Evolutionary conservation across 176 grass and related monocot genomes (phyloP).

Genomic region (Aegilops umbellulata): DNA sequence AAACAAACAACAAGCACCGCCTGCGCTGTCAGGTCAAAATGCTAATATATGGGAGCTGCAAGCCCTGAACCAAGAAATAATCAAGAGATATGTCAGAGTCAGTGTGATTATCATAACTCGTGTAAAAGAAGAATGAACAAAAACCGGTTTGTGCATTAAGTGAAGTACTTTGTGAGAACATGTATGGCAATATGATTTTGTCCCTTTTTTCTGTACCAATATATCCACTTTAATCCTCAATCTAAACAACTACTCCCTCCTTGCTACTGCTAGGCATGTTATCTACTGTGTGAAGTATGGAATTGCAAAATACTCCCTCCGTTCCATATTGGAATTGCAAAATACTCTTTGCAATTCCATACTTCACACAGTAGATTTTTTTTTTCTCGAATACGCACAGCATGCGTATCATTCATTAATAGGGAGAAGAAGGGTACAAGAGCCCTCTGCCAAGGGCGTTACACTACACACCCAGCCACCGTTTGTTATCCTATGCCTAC

Average conservation of each 20-base stretch:
- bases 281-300: too few relatives aligned
- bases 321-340: too few relatives aligned
- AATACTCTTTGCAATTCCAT: background rate
- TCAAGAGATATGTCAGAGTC: background rate
- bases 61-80: slow-evolving; percentile 20
- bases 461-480: too few relatives aligned
- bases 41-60: background rate
- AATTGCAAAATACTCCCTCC: too few relatives aligned
- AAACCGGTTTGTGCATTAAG: background rate
- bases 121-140: background rate
- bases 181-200: background rate
- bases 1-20: background rate
- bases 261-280: too few relatives aligned
- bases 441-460: too few relatives aligned
- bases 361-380: background rate
- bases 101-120: background rate
- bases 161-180: background rate
- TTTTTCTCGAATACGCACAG: too few relatives aligned
- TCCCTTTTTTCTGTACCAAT: background rate
- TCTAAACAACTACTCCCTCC: background rate
- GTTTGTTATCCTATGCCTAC: too few relatives aligned
- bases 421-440: too few relatives aligned
- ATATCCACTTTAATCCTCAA: background rate
- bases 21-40: slow-evolving; percentile 8
- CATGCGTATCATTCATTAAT: too few relatives aligned